A percentile compares a stretch with the other conserved stretches of the same genome.
Conservation (phyloP, 352 stramenopile species). For the Blastocystis sp. region DNA sequence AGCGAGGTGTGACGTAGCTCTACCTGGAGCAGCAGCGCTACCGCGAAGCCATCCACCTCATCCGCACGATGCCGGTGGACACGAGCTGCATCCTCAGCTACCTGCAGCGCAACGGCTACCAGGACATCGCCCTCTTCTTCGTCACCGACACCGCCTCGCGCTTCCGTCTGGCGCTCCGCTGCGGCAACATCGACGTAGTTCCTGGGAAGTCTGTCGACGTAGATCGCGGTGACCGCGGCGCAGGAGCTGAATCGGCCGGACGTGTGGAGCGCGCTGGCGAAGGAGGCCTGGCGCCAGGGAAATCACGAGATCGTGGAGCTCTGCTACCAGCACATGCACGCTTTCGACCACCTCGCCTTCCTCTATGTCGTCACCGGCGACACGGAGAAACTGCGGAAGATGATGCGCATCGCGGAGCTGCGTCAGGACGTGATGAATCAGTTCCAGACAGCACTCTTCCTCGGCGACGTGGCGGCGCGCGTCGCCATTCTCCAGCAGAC, state of each 20-base stretch:
- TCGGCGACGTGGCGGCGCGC: slow-evolving; percentile 86
- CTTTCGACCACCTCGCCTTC: slow-evolving; percentile 95
- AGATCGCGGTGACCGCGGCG: slow-evolving; percentile 32
- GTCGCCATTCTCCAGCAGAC: slow-evolving; percentile 85
- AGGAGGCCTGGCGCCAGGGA: slow-evolving; percentile 88
- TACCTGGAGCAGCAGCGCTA: slow-evolving; percentile 82
- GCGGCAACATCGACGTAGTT: slow-evolving; percentile 93
- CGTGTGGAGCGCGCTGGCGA: slow-evolving; percentile 90
- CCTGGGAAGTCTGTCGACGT: slow-evolving; percentile 77
- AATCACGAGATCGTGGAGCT: slow-evolving; percentile 98
- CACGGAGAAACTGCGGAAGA: slow-evolving; percentile 94
- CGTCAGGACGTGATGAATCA: slow-evolving; percentile 91
- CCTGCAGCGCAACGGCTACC: slow-evolving; percentile 93
- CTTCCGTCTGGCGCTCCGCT: slow-evolving; percentile 93
- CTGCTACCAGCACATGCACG: slow-evolving; percentile 96
- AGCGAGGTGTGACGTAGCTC: background rate
- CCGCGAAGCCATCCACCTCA: slow-evolving; percentile 95
- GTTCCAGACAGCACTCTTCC: slow-evolving; percentile 94
- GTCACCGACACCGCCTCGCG: slow-evolving; percentile 90
- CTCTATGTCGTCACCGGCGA: slow-evolving; percentile 94
- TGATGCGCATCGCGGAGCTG: slow-evolving; percentile 97
- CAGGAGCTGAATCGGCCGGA: slow-evolving; percentile 79
- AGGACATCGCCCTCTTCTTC: slow-evolving; percentile 96
- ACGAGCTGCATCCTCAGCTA: slow-evolving; percentile 94
- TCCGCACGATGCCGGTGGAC: slow-evolving; percentile 84